phyloP scores from a whole-genome alignment of 2,329 filamentous ascomycete genomes.

The Nigrospora sphaerica region DNA sequence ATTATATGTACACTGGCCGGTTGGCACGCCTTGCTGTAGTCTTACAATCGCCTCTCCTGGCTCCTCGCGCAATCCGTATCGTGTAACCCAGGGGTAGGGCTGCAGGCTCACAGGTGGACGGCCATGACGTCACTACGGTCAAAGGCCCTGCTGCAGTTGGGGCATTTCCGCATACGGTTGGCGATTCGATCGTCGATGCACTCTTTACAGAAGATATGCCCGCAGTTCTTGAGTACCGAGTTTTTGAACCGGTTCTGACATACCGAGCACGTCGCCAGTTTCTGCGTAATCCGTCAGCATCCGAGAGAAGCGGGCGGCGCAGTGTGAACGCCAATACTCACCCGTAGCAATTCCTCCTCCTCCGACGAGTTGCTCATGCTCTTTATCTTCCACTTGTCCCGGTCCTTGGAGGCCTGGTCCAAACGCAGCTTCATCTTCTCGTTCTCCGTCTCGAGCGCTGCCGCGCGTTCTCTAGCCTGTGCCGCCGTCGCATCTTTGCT shows the following conservation, averaged over 20 bases:
- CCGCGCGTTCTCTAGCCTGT: conserved; percentile 46
- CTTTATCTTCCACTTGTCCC: conserved; percentile 81
- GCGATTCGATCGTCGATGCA: conserved; percentile 86
- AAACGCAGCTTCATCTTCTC: conserved; percentile 74
- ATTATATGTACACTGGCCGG: too few relatives aligned
- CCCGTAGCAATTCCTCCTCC: conserved; percentile 78
- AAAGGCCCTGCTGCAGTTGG: conserved; percentile 87
- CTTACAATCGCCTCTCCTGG: too few relatives aligned
- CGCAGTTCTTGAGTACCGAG: conserved; percentile 86
- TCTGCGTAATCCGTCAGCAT: not conserved
- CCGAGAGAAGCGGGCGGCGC: not conserved
- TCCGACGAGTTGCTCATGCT: conserved; percentile 72
- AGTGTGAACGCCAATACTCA: conserved; percentile 40
- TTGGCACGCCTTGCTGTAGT: too few relatives aligned
- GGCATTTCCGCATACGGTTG: conserved; percentile 90
- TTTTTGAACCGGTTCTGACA: conserved; percentile 94
- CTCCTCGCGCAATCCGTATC: too few relatives aligned
- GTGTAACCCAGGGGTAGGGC: too few relatives aligned
- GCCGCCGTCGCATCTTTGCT: conserved; percentile 61
- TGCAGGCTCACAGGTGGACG: conserved; percentile 39
- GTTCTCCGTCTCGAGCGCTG: conserved; percentile 64
- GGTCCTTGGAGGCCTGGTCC: conserved; percentile 72
- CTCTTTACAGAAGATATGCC: conserved; percentile 85
- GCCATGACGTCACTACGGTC: conserved; percentile 85
- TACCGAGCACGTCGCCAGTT: conserved; percentile 77